Evolutionary conservation across 2,329 filamentous ascomycete genomes (phyloP).

Genomic region (Elsinoe perseae): DNA sequence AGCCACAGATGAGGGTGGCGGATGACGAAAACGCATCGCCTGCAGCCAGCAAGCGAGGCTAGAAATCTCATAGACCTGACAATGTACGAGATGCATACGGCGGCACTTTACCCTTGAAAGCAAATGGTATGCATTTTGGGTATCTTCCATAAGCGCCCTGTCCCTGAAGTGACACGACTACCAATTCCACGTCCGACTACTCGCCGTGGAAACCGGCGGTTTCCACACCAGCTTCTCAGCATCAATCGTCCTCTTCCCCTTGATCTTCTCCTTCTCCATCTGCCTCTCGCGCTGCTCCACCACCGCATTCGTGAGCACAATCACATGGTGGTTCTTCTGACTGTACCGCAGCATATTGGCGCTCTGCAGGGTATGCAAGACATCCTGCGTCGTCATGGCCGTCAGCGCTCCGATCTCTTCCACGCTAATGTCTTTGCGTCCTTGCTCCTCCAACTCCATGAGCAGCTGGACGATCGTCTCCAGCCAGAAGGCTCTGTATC

Average conservation of each 20-base stretch:
- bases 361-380: conserved; percentile 88
- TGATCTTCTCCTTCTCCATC: conserved; percentile 65
- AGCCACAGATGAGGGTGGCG: conserved; percentile 1
- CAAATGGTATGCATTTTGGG: not conserved
- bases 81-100: conserved; percentile 9
- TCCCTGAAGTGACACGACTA: conserved; percentile 35
- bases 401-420: conserved; percentile 71
- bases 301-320: conserved; percentile 80
- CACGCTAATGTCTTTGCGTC: conserved; percentile 61
- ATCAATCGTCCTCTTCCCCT: conserved; percentile 69
- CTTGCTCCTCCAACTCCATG: conserved; percentile 58
- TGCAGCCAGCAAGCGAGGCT: conserved; percentile 1
- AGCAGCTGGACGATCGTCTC: conserved; percentile 86
- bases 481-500: conserved; percentile 96
- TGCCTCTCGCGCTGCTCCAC: conserved; percentile 61
- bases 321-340: conserved; percentile 83
- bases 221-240: conserved; percentile 82
- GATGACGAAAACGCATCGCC: not conserved
- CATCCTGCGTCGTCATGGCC: conserved; percentile 96
- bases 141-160: not conserved
- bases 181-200: conserved; percentile 92
- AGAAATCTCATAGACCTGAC: conserved; percentile 12
- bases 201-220: conserved; percentile 86
- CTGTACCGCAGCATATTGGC: conserved; percentile 85
- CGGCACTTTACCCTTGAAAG: not conserved